A percentile compares a stretch with the other conserved stretches of the same genome.
phyloP scores from a whole-genome alignment of 1,284 basidiomycete species.

The Ganoderma lingzhi region DNA sequence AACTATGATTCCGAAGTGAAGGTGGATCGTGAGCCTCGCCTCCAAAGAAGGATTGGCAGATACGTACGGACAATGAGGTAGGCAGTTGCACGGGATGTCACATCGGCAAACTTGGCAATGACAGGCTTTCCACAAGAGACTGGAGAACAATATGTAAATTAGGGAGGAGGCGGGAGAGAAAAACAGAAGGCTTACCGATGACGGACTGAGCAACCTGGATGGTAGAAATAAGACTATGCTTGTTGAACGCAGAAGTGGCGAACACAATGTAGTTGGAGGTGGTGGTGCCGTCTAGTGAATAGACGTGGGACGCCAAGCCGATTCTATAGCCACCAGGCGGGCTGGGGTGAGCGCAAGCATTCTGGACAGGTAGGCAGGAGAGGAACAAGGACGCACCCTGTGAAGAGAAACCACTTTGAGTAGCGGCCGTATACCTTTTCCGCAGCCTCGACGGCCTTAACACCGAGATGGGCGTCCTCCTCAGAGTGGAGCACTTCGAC shows the following conservation, averaged over 20 bases:
- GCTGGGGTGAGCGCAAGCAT: neutral
- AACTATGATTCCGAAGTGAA: constrained; percentile 46
- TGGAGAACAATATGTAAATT: constrained; percentile 28
- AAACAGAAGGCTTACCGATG: constrained; percentile 55
- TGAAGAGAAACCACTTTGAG: constrained; percentile 69
- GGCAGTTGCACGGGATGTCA: constrained; percentile 63
- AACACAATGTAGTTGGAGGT: constrained; percentile 73
- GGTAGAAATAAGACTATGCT: constrained; percentile 73
- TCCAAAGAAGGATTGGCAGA: constrained; percentile 10
- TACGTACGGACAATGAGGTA: constrained; percentile 72
- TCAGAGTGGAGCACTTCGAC: constrained; percentile 28
- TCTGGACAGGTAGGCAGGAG: neutral
- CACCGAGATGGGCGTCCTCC: constrained; percentile 53
- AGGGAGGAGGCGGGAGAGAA: constrained; percentile 54
- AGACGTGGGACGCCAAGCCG: constrained; percentile 78
- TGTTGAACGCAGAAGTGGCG: constrained; percentile 66
- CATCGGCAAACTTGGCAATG: constrained; percentile 83
- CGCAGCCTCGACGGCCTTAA: constrained; percentile 59
- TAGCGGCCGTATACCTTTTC: constrained; percentile 60
- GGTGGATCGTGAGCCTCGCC: neutral
- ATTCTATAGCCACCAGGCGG: constrained; percentile 49
- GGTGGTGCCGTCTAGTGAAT: constrained; percentile 76
- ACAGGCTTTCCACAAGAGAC: constrained; percentile 80
- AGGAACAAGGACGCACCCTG: constrained; percentile 51
- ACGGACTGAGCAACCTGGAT: constrained; percentile 69